Base-by-base conservation (phyloP, 257 asterid species). In the Parsonsia alboflavescens region DNA sequence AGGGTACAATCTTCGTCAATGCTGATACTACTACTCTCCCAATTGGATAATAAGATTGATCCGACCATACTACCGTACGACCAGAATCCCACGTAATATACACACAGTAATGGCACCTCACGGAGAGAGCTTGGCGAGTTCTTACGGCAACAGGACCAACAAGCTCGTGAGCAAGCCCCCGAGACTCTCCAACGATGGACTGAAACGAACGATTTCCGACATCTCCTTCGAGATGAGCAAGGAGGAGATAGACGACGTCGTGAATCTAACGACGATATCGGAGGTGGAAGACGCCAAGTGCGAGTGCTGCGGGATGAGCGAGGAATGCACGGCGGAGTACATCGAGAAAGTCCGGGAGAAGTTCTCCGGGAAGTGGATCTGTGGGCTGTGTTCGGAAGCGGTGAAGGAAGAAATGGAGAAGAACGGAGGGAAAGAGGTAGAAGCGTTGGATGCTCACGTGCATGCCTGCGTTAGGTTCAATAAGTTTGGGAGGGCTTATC, bases 291-390 rank as follows among this genome's bases (percentile, higher is more conserved):
- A 88, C 10, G 95, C 97, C 0, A 90, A 91, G 83, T 93, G 98
- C 81, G 97, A 93, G 86, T 90, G 98, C 52, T 93, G 98, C n/a
- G 96, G 98, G 50, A 84, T 93, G 94, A 84, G 84, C 4, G 98
- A 93, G 65, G 98, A 93, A 80, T 91, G 88, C 85, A 93, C 98
- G 0, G 86, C 86, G 0, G 87, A 86, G 28, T 91, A 93, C 85
- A 88, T 91, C 68, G 77, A 78, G 53, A 82, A 78, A 42, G 80
- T 91, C 50, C 86, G 91, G 0, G 88, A 82, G 9, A 91, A 79
- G 68, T 82, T 78, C 53, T 78, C 78, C 3, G 98, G 98, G 0
- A 85, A 72, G 41, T 83, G 91, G 94, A 84, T 93, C 0, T 93
- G 98, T 61, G 98, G 98, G 36, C 82, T 93, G 2, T 93, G 98